Evolutionary conservation across 768 basidiomycete species (phyloP).

Genomic region (Boletus bicolor): DNA sequence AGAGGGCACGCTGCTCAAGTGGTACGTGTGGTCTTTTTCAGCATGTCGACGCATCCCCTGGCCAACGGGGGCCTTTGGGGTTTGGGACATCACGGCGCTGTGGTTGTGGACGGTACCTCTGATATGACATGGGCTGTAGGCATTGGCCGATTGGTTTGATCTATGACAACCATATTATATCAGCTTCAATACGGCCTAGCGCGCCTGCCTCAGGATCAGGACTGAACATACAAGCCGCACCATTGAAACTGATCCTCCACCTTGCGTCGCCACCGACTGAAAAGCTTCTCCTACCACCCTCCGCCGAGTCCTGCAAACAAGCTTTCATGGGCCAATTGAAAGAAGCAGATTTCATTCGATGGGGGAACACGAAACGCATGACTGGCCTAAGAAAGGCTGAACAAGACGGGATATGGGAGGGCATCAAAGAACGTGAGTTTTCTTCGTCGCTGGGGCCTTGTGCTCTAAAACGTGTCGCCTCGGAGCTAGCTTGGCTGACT

Average conservation of each 20-base stretch:
- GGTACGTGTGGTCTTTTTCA: constrained; percentile 48
- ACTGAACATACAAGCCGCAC: constrained; percentile 40
- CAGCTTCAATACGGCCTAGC: constrained; percentile 48
- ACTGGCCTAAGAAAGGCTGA: constrained; percentile 87
- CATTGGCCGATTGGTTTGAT: constrained; percentile 97
- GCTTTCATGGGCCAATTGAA: constrained; percentile 95
- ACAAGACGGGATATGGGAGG: constrained; percentile 97
- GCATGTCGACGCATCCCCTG: not conserved
- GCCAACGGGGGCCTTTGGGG: not conserved
- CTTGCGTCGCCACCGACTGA: constrained; percentile 85
- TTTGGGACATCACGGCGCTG: no score
- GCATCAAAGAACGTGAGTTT: constrained; percentile 85
- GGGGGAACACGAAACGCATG: constrained; percentile 94
- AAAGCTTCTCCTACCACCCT: constrained; percentile 77
- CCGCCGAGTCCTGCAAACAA: constrained; percentile 84
- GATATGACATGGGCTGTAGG: constrained; percentile 47
- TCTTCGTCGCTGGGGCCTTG: constrained; percentile 14
- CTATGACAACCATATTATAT: constrained; percentile 80
- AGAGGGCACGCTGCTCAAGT: constrained; percentile 78
- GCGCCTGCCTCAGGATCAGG: constrained; percentile 40
- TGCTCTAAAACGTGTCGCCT: constrained; percentile 16
- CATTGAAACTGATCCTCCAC: constrained; percentile 80
- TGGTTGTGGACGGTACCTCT: constrained; percentile 3
- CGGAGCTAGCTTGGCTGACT: constrained; percentile 23
- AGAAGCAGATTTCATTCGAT: constrained; percentile 95